These are phyloP conservation scores for Emmonsiellopsis sp. DNA, from an alignment of 2,329 filamentous ascomycete genomes.

Conservation along the genomic window DNA sequence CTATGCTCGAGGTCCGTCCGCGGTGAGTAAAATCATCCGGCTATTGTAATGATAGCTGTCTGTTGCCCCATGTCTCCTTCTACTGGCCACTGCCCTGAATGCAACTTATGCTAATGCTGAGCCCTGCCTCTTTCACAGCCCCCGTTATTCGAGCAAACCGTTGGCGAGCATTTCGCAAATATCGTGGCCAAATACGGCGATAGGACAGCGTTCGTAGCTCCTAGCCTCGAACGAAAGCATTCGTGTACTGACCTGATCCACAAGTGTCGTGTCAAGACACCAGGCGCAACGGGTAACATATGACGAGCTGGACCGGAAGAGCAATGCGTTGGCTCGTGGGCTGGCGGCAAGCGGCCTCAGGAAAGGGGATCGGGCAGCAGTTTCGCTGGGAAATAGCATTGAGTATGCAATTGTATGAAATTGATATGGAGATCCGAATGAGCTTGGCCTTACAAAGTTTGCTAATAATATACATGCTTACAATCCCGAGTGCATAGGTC, in stretches of 20 bases:
- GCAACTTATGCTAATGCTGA: not conserved
- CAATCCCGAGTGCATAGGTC: constrained; percentile 22
- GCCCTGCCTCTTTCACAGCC: constrained; percentile 21
- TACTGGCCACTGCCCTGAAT: not conserved
- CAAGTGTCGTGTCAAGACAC: constrained; percentile 48
- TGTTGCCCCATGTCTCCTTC: constrained; percentile 2
- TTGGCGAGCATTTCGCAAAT: constrained; percentile 38
- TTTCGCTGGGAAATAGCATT: constrained; percentile 75
- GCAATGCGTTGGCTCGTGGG: constrained; percentile 65
- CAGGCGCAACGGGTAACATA: constrained; percentile 65
- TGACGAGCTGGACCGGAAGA: constrained; percentile 61
- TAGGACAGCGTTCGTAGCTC: constrained; percentile 41
- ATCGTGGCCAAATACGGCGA: constrained; percentile 38
- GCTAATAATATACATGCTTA: not conserved
- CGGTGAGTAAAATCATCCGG: constrained; percentile 21
- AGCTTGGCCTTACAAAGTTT: not conserved
- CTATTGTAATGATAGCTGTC: constrained; percentile 13
- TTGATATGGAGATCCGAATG: not conserved
- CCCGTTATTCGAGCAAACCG: constrained; percentile 38
- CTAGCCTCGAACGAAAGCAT: not conserved
- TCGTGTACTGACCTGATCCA: constrained; percentile 1
- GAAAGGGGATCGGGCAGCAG: constrained; percentile 76
- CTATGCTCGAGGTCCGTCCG: constrained; percentile 22
- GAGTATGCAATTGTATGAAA: constrained; percentile 65
- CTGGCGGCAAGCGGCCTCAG: constrained; percentile 61